These are phyloP conservation scores for Colletotrichum sp. DNA, from an alignment of 2,329 filamentous ascomycete species.

Conservation along the genomic window DNA sequence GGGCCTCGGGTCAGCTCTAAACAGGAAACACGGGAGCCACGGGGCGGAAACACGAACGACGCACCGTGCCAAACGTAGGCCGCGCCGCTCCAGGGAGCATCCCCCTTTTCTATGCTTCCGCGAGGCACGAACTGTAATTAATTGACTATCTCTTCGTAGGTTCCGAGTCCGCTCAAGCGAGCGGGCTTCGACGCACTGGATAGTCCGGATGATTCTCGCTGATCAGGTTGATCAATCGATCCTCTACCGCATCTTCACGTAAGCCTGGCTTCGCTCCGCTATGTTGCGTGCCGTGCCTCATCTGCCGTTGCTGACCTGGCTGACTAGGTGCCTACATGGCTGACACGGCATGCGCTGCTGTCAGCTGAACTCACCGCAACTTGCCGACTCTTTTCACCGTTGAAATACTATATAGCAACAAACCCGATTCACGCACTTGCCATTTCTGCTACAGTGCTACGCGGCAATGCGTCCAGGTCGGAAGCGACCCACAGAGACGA, in stretches of 20 bases:
- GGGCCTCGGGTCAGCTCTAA: background rate
- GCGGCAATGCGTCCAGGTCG: background rate
- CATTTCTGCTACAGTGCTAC: background rate
- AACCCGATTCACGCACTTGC: background rate
- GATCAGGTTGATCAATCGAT: background rate
- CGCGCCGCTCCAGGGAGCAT: background rate
- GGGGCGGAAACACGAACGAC: background rate
- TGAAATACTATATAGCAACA: background rate
- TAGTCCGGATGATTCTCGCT: background rate
- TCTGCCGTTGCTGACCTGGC: background rate
- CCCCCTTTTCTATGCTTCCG: background rate
- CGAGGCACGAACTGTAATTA: background rate
- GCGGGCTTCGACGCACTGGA: background rate
- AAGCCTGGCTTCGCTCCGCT: background rate
- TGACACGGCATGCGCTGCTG: background rate
- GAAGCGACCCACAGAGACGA: background rate
- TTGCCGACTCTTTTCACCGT: background rate
- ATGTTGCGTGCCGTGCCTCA: background rate
- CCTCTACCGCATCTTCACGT: background rate
- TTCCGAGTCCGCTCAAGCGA: background rate
- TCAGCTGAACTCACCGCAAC: background rate
- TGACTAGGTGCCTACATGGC: background rate
- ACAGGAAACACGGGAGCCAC: slow-evolving; percentile 6
- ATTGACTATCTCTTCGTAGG: background rate
- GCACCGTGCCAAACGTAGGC: background rate